A percentile compares a stretch with the other conserved stretches of the same genome.
Evolutionary conservation across 208 protist species (phyloP).

Genomic region (Acanthamoeba healyi): DNA sequence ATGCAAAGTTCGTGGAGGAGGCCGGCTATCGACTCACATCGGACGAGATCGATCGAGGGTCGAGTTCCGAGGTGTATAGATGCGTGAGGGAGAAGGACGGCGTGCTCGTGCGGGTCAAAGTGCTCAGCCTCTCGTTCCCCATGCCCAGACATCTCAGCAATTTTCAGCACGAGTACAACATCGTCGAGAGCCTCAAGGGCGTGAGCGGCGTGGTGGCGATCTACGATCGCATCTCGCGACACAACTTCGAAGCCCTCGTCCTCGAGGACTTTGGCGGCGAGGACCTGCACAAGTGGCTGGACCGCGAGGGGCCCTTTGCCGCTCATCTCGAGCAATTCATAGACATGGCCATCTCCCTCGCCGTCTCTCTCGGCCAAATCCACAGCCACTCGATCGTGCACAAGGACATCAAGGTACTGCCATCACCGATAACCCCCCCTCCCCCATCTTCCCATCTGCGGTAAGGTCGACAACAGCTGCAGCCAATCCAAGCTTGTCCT

Average conservation of each 20-base stretch:
- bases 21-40: not conserved
- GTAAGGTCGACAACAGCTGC: too few species aligned
- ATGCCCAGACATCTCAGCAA: slow-evolving; percentile 58
- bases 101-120: slow-evolving; percentile 17
- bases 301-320: not conserved
- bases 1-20: slow-evolving; percentile 12
- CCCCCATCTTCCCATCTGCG: too few species aligned
- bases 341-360: not conserved
- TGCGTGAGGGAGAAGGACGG: not conserved
- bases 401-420: slow-evolving; percentile 75
- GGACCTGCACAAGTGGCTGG: slow-evolving; percentile 62
- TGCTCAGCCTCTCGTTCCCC: slow-evolving; percentile 48
- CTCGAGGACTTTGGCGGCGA: slow-evolving; percentile 63
- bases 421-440: not conserved
- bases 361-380: not conserved
- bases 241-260: slow-evolving; percentile 12
- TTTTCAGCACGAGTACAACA: slow-evolving; percentile 61
- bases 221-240: not conserved
- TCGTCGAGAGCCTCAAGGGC: not conserved
- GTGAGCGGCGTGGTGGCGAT: not conserved
- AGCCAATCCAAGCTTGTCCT: too few species aligned
- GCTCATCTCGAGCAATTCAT: not conserved
- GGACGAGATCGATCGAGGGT: not conserved
- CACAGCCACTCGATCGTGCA: slow-evolving; percentile 37
- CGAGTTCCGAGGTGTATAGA: slow-evolving; percentile 20